Percentiles rank a stretch among this genome's conserved stretches.
These are phyloP conservation scores for Haemoproteus tartakovskyi DNA, from an alignment of 169 alveolate genomes.

Conservation along the genomic window DNA sequence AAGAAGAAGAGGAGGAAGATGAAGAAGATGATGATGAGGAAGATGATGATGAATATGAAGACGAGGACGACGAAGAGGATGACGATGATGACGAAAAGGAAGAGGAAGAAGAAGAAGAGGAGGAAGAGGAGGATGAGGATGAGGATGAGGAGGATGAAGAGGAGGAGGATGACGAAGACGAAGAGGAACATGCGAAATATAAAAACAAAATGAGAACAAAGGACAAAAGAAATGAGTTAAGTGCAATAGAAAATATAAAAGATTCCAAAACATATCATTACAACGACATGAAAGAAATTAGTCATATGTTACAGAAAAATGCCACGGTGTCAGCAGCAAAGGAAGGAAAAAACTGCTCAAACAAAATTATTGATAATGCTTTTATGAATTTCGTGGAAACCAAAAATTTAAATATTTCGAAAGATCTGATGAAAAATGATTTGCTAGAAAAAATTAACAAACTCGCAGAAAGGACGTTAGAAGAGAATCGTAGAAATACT, in stretches of 20 bases:
- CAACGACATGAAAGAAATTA: no score
- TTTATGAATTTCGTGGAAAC: not conserved
- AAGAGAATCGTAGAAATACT: not conserved
- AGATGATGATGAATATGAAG: slow-evolving; percentile 10
- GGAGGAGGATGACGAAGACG: no score
- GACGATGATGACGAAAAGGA: slow-evolving; percentile 27
- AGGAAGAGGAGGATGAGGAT: slow-evolving; percentile 22
- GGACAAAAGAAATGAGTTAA: no score
- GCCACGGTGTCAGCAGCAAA: no score
- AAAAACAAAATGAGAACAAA: slow-evolving; percentile 2
- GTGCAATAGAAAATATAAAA: no score
- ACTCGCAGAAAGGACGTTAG: no score
- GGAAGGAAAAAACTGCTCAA: no score
- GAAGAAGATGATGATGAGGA: slow-evolving; percentile 67
- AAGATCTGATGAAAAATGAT: not conserved
- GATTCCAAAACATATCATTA: no score
- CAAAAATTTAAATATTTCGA: not conserved
- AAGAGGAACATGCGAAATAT: no score
- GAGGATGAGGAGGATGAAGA: no score
- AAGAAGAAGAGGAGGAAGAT: slow-evolving; percentile 19
- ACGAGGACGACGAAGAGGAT: not conserved
- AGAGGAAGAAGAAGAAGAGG: slow-evolving; percentile 54
- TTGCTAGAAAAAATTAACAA: not conserved
- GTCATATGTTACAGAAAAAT: no score
- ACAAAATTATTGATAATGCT: not conserved